Percentiles rank a stretch among this genome's conserved stretches.
These are phyloP conservation scores for Glonium stellatum DNA, from an alignment of 495 filamentous ascomycete species.

Conservation along the genomic window DNA sequence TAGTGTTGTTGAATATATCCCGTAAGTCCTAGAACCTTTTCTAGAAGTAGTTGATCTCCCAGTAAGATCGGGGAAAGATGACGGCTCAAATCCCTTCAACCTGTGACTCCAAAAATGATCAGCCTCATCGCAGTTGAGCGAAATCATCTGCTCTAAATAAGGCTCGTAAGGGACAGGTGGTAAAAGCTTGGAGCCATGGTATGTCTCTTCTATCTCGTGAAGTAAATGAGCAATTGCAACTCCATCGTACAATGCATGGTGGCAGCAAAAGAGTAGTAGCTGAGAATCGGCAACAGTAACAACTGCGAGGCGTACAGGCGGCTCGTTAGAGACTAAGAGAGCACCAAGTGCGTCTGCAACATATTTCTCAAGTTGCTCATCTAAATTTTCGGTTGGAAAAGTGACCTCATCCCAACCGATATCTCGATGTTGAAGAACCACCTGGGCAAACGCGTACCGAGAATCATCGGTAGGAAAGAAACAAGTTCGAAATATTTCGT, in stretches of 20 bases:
- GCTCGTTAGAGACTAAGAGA: constrained; percentile 9
- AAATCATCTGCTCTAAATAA: constrained; percentile 45
- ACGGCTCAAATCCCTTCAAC: constrained; percentile 45
- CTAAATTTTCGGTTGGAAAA: background rate
- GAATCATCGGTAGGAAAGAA: constrained; percentile 50
- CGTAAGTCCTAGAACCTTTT: background rate
- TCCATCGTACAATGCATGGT: constrained; percentile 79
- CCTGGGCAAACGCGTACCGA: constrained; percentile 50
- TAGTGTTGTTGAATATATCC: constrained; percentile 16
- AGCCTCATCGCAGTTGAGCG: constrained; percentile 32
- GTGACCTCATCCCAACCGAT: constrained; percentile 31
- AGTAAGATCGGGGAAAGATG: constrained; percentile 39
- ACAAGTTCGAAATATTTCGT: constrained; percentile 57
- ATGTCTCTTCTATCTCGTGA: constrained; percentile 53
- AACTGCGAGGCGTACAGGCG: constrained; percentile 15
- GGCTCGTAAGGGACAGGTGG: constrained; percentile 41
- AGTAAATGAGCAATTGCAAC: constrained; percentile 59
- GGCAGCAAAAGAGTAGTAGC: constrained; percentile 33
- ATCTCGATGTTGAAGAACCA: constrained; percentile 41
- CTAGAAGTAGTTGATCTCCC: constrained; percentile 1
- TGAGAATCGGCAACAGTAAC: background rate
- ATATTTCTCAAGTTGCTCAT: constrained; percentile 8
- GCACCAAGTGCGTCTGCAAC: background rate
- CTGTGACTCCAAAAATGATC: constrained; percentile 58
- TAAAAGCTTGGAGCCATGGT: constrained; percentile 41